A percentile compares a stretch with the other conserved stretches of the same genome.
Evolutionary conservation across 495 filamentous ascomycete genomes (phyloP).

Genomic region (Podospora pseudopauciseta): DNA sequence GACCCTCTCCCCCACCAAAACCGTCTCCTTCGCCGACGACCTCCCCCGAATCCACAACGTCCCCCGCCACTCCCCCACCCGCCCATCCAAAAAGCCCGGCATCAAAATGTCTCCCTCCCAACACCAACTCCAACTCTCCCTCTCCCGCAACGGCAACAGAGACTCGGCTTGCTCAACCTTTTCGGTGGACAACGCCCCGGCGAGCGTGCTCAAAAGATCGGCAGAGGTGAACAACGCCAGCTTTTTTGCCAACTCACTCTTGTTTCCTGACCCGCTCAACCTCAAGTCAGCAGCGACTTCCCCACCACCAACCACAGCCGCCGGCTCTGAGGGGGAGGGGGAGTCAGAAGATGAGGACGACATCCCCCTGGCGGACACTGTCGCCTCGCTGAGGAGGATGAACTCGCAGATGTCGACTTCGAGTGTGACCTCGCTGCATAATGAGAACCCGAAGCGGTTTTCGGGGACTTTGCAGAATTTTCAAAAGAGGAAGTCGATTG

Average conservation of each 20-base stretch:
- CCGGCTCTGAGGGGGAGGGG: not conserved
- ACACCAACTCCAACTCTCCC: not conserved
- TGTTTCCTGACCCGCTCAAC: not conserved
- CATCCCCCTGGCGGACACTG: not conserved
- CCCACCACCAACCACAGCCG: not conserved
- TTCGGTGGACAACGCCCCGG: conserved; percentile 20
- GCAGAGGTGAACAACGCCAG: conserved; percentile 15
- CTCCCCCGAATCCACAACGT: not conserved
- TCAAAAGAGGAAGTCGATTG: not conserved
- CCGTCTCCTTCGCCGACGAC: not conserved
- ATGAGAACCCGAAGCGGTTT: conserved; percentile 10
- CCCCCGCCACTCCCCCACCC: not conserved
- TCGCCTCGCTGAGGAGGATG: conserved; percentile 27
- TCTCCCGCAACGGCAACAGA: conserved; percentile 5
- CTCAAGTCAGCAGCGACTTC: not conserved
- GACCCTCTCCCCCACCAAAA: conserved; percentile 6
- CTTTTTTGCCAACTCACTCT: conserved; percentile 14
- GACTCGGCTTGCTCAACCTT: conserved; percentile 20
- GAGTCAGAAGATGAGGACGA: conserved; percentile 1
- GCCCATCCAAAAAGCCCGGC: not conserved
- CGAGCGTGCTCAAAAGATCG: not conserved
- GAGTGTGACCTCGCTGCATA: conserved; percentile 8
- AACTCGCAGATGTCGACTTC: conserved; percentile 23
- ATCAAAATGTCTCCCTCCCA: not conserved
- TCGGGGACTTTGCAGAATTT: not conserved